Evolutionary conservation across 1,284 basidiomycete species (phyloP).

Genomic region (Melampsora americana): DNA sequence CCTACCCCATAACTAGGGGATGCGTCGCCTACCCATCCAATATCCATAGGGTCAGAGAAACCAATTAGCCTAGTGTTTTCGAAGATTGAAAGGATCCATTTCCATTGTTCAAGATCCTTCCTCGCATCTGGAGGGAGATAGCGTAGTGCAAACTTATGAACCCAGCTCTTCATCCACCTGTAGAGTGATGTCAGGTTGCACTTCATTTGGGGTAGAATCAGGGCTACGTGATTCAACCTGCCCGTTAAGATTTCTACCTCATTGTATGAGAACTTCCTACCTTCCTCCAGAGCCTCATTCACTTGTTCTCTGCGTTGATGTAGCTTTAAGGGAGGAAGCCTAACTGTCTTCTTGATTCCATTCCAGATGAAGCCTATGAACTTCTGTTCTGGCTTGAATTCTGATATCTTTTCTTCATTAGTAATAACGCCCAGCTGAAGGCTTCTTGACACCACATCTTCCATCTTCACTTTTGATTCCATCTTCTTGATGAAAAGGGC

Average conservation of each 20-base stretch:
- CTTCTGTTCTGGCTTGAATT: not conserved
- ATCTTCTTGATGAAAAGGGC: too few species aligned
- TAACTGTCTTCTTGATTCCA: not conserved
- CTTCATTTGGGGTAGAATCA: too few species aligned
- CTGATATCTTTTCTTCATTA: not conserved
- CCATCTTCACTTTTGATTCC: not conserved
- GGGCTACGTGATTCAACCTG: too few species aligned
- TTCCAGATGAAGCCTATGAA: not conserved
- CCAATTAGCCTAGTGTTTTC: constrained; percentile 1
- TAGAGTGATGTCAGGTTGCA: too few species aligned
- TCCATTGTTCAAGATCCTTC: not conserved
- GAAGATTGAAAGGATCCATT: not conserved
- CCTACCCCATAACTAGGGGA: too few species aligned
- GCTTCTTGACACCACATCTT: not conserved
- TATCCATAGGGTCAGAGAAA: not conserved
- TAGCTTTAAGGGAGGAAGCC: not conserved
- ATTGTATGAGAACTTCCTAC: not conserved
- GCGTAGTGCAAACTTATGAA: too few species aligned
- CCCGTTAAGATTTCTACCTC: too few species aligned
- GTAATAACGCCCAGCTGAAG: not conserved
- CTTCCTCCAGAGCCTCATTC: not conserved
- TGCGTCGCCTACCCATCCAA: too few species aligned
- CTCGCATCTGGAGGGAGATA: not conserved
- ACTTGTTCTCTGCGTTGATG: not conserved
- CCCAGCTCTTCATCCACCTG: too few species aligned